Evolutionary conservation across 495 filamentous ascomycete species (phyloP), one percentile per base, ranked within the genome.

Genomic region (Lepraria neglecta): DNA sequence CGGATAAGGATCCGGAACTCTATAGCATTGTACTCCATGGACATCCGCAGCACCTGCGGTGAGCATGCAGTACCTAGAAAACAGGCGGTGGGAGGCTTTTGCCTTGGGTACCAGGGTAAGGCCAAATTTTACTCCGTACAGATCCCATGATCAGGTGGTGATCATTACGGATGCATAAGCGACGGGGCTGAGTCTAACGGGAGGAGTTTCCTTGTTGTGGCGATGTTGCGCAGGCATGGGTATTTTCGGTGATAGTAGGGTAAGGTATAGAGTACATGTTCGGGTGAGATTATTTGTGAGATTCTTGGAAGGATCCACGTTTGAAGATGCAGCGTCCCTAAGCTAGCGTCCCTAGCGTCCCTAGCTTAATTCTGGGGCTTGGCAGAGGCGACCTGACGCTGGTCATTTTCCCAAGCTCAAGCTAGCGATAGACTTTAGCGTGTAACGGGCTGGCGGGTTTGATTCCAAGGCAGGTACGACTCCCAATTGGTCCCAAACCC

Each of bases 221-320:
- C 43, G 11, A 61, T 61, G 42, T 48, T 38, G 24, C 44, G 30
- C 45, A 50, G 30, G 24, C 19, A 33, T 21, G n/a, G 27, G 30
- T 35, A 53, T 53, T 53, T 31, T 19, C 30, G 50, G 50, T 31
- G 50, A 24, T 24, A 24, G 24, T 19, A 10, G 50, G 17, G 33
- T 30, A 31, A 24, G 24, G 31, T 30, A 33, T 14, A 54, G 51
- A n/a, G 51, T 35, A 38, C 35, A 7, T 38, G 7, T 54, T 54
- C 30, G 51, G 51, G 51, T 54, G 51, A 54, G 28, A 54, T 54
- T 54, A 54, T 54, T 54, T 38, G 31, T 38, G 51, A 53, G 47
- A 51, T 28, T 30, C 21, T 31, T 21, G 24, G 40, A 43, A 28
- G 57, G 45, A 38, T 50, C 31, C 30, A 59, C 45, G 58, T 51